phyloP scores from a whole-genome alignment of 2,329 filamentous ascomycete genomes.

The Nigrospora osmanthi region DNA sequence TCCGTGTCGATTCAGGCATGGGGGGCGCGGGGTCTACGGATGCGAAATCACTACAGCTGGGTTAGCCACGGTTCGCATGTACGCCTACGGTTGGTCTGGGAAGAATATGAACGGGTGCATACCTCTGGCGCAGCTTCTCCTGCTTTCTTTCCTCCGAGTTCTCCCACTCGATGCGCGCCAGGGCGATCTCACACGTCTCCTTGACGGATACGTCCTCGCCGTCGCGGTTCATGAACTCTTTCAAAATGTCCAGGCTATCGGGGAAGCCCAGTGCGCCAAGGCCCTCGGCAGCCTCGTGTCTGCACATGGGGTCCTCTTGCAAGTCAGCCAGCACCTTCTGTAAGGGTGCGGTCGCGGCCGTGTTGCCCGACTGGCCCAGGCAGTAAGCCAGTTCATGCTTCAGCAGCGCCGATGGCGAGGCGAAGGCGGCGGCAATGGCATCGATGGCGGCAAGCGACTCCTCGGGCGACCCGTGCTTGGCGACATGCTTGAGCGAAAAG shows the following conservation, averaged over 20 bases:
- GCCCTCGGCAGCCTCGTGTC: conserved; percentile 94
- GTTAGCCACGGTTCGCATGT: conserved; percentile 13
- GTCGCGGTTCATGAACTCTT: conserved; percentile 63
- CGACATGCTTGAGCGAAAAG: conserved; percentile 94
- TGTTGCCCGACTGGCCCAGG: conserved; percentile 80
- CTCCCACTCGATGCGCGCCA: conserved; percentile 91
- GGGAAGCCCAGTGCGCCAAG: conserved; percentile 77
- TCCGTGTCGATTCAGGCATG: conserved; percentile 60
- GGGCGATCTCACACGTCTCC: conserved; percentile 95
- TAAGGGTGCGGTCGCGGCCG: conserved; percentile 65
- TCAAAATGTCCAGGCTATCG: conserved; percentile 66
- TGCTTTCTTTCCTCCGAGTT: conserved; percentile 61
- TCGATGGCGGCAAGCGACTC: conserved; percentile 53
- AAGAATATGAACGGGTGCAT: conserved; percentile 14
- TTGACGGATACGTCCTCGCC: conserved; percentile 75
- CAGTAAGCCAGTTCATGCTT: conserved; percentile 98
- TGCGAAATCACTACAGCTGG: conserved; percentile 68
- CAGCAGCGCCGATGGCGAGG: conserved; percentile 77
- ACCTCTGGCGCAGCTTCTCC: conserved; percentile 81
- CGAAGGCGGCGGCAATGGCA: conserved; percentile 83
- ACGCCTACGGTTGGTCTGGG: neutral
- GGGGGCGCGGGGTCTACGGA: conserved; percentile 94
- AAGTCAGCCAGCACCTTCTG: conserved; percentile 67
- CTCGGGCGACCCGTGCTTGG: conserved; percentile 57
- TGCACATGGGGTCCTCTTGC: conserved; percentile 87